Conservation (phyloP, 2,329 filamentous ascomycete species). For the Colletotrichum graminicola region DNA sequence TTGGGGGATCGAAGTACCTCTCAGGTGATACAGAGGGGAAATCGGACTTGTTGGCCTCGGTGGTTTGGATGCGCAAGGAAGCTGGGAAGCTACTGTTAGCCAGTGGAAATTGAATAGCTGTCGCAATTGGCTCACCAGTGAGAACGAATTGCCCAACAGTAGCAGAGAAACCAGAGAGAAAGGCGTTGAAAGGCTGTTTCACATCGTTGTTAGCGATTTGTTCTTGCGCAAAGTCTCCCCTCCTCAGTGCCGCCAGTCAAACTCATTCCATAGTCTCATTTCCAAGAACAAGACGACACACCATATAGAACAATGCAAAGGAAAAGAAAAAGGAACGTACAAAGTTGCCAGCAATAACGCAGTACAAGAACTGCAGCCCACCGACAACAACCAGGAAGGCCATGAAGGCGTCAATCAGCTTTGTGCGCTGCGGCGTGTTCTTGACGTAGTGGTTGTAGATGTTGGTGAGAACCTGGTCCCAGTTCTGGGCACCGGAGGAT, state of each 20-base stretch:
- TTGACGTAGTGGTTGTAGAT: conserved; percentile 84
- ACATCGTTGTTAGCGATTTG: conserved; percentile 44
- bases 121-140: conserved; percentile 72
- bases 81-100: conserved; percentile 54
- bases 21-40: conserved; percentile 84
- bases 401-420: conserved; percentile 93
- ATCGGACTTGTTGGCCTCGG: conserved; percentile 81
- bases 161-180: conserved; percentile 93
- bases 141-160: conserved; percentile 98
- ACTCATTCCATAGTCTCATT: neutral
- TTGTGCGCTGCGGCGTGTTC: conserved; percentile 88
- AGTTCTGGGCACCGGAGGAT: conserved; percentile 51
- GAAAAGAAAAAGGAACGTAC: conserved; percentile 65
- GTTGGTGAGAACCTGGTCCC: conserved; percentile 73
- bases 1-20: conserved; percentile 65
- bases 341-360: conserved; percentile 91
- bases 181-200: conserved; percentile 94
- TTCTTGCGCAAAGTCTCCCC: conserved; percentile 13
- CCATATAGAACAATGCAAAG: no score
- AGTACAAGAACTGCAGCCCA: conserved; percentile 93
- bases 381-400: conserved; percentile 87
- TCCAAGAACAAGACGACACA: neutral
- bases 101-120: neutral
- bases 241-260: neutral
- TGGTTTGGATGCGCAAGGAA: conserved; percentile 91